A percentile compares a stretch with the other conserved stretches of the same genome.
Conservation (phyloP, 495 filamentous ascomycete genomes). For the Cryomyces minteri region DNA sequence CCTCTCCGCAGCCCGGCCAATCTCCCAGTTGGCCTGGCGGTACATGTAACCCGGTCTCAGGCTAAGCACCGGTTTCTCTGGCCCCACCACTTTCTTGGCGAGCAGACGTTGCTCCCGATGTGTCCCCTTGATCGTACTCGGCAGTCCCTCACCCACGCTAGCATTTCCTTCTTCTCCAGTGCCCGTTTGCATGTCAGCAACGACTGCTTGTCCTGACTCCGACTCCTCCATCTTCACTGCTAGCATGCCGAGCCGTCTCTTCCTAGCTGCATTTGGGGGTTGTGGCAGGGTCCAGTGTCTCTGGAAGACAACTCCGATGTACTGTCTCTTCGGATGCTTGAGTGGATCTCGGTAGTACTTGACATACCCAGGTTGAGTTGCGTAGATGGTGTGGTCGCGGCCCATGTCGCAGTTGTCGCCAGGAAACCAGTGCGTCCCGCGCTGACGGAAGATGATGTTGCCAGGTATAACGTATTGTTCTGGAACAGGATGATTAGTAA, state of each 20-base stretch:
- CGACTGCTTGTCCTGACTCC: conserved; percentile 4
- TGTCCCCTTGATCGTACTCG: neutral
- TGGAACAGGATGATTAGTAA: conserved; percentile 12
- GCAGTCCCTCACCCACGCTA: neutral
- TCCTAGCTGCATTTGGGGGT: conserved; percentile 44
- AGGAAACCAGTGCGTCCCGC: conserved; percentile 83
- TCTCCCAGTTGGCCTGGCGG: conserved; percentile 68
- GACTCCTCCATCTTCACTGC: conserved; percentile 22
- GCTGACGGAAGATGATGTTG: conserved; percentile 95
- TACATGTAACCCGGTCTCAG: conserved; percentile 60
- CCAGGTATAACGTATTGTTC: conserved; percentile 83
- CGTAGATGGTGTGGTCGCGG: conserved; percentile 94
- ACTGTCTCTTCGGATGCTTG: conserved; percentile 63
- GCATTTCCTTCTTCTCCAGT: neutral
- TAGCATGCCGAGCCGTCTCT: conserved; percentile 53
- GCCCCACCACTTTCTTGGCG: too few species aligned
- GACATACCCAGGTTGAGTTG: conserved; percentile 68
- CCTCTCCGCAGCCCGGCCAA: conserved; percentile 50
- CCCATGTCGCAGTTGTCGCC: conserved; percentile 90
- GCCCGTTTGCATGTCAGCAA: neutral
- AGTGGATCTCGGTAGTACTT: conserved; percentile 84
- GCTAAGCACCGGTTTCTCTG: neutral
- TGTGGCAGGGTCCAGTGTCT: conserved; percentile 56
- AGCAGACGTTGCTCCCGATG: neutral
- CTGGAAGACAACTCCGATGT: conserved; percentile 80